Percentiles rank a stretch among this genome's conserved stretches.
These are phyloP conservation scores for Xerocomus spinulosus DNA, from an alignment of 768 basidiomycete genomes.

Conservation along the genomic window DNA sequence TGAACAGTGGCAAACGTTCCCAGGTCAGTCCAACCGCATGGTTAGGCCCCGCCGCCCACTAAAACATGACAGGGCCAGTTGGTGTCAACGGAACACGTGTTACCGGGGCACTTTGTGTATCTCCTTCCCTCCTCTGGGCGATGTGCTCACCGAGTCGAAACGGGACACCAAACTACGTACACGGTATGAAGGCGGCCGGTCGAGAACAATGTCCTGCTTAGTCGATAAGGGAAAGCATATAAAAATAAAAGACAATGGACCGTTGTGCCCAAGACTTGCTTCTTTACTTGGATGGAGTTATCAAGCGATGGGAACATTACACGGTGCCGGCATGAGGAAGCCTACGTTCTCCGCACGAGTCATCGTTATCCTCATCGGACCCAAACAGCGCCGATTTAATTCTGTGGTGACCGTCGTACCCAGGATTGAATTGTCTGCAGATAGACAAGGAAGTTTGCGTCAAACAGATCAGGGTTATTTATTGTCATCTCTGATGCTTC, in stretches of 20 bases:
- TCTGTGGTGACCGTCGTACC: not conserved
- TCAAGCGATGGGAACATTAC: not conserved
- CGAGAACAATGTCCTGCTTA: too few species aligned
- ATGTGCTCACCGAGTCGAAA: not conserved
- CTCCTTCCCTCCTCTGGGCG: not conserved
- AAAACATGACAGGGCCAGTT: not conserved
- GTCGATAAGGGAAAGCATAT: not conserved
- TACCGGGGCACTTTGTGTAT: too few species aligned
- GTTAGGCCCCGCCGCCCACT: not conserved
- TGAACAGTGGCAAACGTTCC: not conserved
- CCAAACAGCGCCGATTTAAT: not conserved
- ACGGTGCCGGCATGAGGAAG: slow-evolving; percentile 9
- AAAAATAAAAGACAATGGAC: not conserved
- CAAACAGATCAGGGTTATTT: not conserved
- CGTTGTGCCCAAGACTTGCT: too few species aligned
- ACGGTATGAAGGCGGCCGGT: not conserved
- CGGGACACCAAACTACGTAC: not conserved
- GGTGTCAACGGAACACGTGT: not conserved
- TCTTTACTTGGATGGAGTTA: not conserved
- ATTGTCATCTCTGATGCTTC: not conserved
- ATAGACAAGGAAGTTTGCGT: slow-evolving; percentile 2
- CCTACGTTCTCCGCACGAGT: too few species aligned
- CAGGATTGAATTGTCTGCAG: not conserved
- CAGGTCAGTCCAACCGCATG: too few species aligned
- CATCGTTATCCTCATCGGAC: slow-evolving; percentile 7